A percentile compares a stretch with the other conserved stretches of the same genome.
phyloP scores from a whole-genome alignment of 2,329 filamentous ascomycete genomes.

The Epichloe coenophiala region DNA sequence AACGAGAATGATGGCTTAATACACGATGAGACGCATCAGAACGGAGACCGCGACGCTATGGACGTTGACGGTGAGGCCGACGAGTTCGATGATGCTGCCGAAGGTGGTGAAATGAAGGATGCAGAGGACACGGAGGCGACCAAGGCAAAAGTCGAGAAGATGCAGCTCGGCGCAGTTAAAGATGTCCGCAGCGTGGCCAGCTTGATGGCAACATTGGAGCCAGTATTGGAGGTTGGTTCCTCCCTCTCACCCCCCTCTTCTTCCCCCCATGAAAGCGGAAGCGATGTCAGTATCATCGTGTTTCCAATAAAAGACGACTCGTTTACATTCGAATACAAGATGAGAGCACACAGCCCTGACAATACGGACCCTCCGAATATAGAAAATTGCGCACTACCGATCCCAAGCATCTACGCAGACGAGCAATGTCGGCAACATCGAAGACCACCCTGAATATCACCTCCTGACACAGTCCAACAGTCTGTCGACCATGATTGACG shows the following conservation, averaged over 20 bases:
- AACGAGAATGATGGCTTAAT: conserved; percentile 37
- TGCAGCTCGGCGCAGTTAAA: conserved; percentile 58
- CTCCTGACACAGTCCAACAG: conserved; percentile 80
- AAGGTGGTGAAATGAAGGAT: conserved; percentile 36
- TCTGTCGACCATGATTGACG: conserved; percentile 82
- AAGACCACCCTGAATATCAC: conserved; percentile 85
- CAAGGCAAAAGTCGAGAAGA: conserved; percentile 70
- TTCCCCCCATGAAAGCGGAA: conserved; percentile 10
- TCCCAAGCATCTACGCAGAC: conserved; percentile 51
- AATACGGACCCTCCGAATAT: conserved; percentile 30
- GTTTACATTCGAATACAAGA: conserved; percentile 46
- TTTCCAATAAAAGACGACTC: conserved; percentile 17
- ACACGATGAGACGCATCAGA: conserved; percentile 25
- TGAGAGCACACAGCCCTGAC: conserved; percentile 52
- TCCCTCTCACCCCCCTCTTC: conserved; percentile 14
- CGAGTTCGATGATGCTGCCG: conserved; percentile 41
- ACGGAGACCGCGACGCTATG: conserved; percentile 30
- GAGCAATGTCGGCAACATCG: conserved; percentile 64
- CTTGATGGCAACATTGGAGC: conserved; percentile 69
- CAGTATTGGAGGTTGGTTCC: conserved; percentile 60
- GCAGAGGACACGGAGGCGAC: conserved; percentile 53
- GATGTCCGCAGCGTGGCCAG: conserved; percentile 70
- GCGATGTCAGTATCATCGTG: neutral
- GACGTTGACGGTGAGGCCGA: conserved; percentile 42
- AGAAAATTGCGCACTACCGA: conserved; percentile 74